phyloP scores from a whole-genome alignment of 2,329 filamentous ascomycete genomes.

The Hymenoscyphus fructigenus region DNA sequence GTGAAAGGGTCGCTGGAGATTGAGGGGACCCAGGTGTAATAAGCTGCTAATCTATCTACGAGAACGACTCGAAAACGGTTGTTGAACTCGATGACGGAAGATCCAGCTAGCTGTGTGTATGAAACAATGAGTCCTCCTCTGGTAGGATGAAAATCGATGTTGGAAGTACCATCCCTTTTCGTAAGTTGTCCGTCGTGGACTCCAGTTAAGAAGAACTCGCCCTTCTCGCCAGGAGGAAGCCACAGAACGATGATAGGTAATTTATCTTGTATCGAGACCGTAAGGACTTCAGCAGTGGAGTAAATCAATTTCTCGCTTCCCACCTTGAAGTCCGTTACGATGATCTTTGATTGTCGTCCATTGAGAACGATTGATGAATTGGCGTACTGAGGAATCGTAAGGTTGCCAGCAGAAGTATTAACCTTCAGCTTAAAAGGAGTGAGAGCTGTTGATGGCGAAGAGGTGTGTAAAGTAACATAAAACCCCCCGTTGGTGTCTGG shows the following conservation, averaged over 20 bases:
- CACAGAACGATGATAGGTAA: slow-evolving; percentile 52
- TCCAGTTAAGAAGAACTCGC: slow-evolving; percentile 53
- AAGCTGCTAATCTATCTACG: slow-evolving; percentile 53
- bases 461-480: slow-evolving; percentile 56
- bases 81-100: slow-evolving; percentile 46
- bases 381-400: slow-evolving; percentile 54
- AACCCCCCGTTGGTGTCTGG: slow-evolving; percentile 56
- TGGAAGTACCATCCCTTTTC: slow-evolving; percentile 42
- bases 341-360: slow-evolving; percentile 61
- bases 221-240: slow-evolving; percentile 53
- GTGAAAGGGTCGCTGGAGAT: slow-evolving; percentile 43
- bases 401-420: slow-evolving; percentile 53
- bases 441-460: slow-evolving; percentile 50
- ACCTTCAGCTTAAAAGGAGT: slow-evolving; percentile 56
- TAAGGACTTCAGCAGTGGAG: slow-evolving; percentile 55
- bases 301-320: slow-evolving; percentile 52
- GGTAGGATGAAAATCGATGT: slow-evolving; percentile 43
- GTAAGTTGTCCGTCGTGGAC: slow-evolving; percentile 52
- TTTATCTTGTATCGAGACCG: slow-evolving; percentile 48
- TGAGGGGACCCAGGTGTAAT: slow-evolving; percentile 55
- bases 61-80: slow-evolving; percentile 51
- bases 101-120: slow-evolving; percentile 50
- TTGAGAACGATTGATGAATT: slow-evolving; percentile 51
- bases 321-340: slow-evolving; percentile 58
- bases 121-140: slow-evolving; percentile 43